A percentile compares a stretch with the other conserved stretches of the same genome.
These are phyloP conservation scores for Fusarium setosum DNA, from an alignment of 2,329 filamentous ascomycete species.

Conservation along the genomic window DNA sequence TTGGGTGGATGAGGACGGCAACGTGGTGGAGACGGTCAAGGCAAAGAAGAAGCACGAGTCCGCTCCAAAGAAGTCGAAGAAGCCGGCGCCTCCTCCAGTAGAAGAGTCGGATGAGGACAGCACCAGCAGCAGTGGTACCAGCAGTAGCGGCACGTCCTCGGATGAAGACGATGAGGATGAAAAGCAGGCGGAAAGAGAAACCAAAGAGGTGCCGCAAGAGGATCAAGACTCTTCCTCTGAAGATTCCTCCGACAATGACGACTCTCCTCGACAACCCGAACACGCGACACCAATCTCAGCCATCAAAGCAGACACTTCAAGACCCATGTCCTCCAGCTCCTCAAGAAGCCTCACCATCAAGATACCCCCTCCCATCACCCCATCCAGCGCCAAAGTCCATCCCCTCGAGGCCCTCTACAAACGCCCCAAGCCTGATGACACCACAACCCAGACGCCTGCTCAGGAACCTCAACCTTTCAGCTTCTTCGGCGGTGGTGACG, in stretches of 20 bases:
- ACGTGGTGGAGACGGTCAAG: constrained; percentile 74
- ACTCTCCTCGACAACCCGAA: constrained; percentile 13
- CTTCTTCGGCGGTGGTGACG: constrained; percentile 74
- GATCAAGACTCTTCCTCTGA: constrained; percentile 27
- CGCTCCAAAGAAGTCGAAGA: constrained; percentile 37
- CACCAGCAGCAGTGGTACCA: constrained; percentile 48
- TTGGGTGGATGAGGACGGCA: constrained; percentile 85
- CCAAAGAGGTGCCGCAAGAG: constrained; percentile 22
- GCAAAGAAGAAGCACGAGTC: constrained; percentile 43
- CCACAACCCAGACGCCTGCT: constrained; percentile 47
- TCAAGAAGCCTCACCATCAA: constrained; percentile 65
- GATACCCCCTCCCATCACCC: constrained; percentile 60
- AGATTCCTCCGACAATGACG: constrained; percentile 19
- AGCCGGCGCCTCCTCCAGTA: constrained; percentile 30
- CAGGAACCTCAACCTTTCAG: constrained; percentile 73
- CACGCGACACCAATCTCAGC: constrained; percentile 37
- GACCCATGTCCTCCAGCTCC: constrained; percentile 64
- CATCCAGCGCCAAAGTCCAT: constrained; percentile 70
- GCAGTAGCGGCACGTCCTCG: constrained; percentile 49
- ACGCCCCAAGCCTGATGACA: constrained; percentile 62
- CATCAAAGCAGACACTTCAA: constrained; percentile 46
- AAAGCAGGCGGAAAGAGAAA: constrained; percentile 17
- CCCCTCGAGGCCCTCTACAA: constrained; percentile 96
- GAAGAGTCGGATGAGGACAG: constrained; percentile 45
- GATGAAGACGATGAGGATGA: constrained; percentile 46